Base-by-base conservation (phyloP, 345 rosid genomes). In the Stellera chamaejasme region DNA sequence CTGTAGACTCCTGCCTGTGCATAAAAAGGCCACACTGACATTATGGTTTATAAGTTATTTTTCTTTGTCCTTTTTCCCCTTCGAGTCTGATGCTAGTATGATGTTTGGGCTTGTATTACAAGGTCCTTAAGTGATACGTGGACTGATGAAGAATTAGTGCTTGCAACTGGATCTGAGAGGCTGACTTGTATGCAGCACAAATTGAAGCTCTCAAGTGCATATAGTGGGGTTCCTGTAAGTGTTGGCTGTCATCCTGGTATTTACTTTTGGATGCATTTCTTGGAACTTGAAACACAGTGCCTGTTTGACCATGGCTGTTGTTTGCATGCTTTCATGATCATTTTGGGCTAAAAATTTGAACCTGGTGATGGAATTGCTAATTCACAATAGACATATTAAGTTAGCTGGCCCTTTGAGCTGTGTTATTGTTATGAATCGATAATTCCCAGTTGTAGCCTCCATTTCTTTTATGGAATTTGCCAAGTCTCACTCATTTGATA, bases 171-270 rank as follows among this genome's bases (percentile, higher is more conserved):
- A 48, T 70, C 66, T 44, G 66, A 74, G 71, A 59, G 42, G 58
- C 66, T 67, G 52, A 72, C 84, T 45, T 75, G 57, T 66, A 79
- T 88, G 47, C 71, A 52, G 51, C 97, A 88, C 65, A 67, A 65
- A 54, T 77, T 88, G 53, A 81, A 78, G 52, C 92, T 92, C 55
- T 45, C 13, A 52, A 88, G 97, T 78, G 97, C 94, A 52, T 88
- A 92, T 72, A 43, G 52, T 66, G 87, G 89, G 49, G 64, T 86
- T 71, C 82, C 85, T 28, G 98, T 92, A 66, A 76, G 75, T 42
- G 46, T 41, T 23, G 39, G 39, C 55, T 52, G 69, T 59, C 26
- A 36, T 42, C 44, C 61, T 59, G 61, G 51, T 59, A 5, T 43
- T 47, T 54, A 44, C 52, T 26, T 56, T 26, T 56, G 9, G 47